These are phyloP conservation scores for Fistulinella cinereoalba DNA, from an alignment of 1,284 basidiomycete genomes.

Conservation along the genomic window DNA sequence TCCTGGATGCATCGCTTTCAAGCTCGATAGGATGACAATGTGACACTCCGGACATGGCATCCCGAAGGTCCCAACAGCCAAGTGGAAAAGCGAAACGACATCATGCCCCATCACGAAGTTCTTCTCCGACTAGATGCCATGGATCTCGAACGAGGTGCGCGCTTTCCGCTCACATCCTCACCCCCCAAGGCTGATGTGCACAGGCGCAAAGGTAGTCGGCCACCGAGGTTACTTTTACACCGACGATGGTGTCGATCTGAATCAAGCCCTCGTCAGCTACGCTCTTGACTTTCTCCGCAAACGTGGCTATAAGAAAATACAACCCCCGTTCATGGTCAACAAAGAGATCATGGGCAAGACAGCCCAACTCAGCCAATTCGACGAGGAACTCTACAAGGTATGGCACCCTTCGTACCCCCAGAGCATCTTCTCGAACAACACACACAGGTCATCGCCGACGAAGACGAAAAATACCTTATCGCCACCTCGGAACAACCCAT, in stretches of 20 bases:
- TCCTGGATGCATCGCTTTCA: neutral
- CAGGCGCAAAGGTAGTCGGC: slow-evolving; percentile 88
- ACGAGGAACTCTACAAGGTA: slow-evolving; percentile 97
- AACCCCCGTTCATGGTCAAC: slow-evolving; percentile 99
- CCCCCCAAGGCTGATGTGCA: slow-evolving; percentile 54
- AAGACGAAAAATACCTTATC: slow-evolving; percentile 98
- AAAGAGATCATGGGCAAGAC: slow-evolving; percentile 97
- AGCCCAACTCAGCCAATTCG: slow-evolving; percentile 96
- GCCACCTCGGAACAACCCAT: slow-evolving; percentile 99
- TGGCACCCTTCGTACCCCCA: neutral
- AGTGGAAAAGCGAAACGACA: slow-evolving; percentile 63
- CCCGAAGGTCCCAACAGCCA: slow-evolving; percentile 72
- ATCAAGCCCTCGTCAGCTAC: slow-evolving; percentile 95
- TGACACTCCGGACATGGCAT: slow-evolving; percentile 80
- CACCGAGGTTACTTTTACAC: slow-evolving; percentile 97
- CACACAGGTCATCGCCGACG: slow-evolving; percentile 74
- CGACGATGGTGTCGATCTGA: slow-evolving; percentile 94
- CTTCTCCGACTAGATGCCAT: slow-evolving; percentile 91
- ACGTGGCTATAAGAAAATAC: slow-evolving; percentile 88
- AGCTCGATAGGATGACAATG: slow-evolving; percentile 78
- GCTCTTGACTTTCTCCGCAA: slow-evolving; percentile 90
- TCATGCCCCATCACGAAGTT: slow-evolving; percentile 96
- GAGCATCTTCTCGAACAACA: neutral
- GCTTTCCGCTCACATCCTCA: neutral
- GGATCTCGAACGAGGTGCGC: slow-evolving; percentile 88